phyloP scores from a whole-genome alignment of 148 eudicot genomes.

The Pharnaceum exiguum region DNA sequence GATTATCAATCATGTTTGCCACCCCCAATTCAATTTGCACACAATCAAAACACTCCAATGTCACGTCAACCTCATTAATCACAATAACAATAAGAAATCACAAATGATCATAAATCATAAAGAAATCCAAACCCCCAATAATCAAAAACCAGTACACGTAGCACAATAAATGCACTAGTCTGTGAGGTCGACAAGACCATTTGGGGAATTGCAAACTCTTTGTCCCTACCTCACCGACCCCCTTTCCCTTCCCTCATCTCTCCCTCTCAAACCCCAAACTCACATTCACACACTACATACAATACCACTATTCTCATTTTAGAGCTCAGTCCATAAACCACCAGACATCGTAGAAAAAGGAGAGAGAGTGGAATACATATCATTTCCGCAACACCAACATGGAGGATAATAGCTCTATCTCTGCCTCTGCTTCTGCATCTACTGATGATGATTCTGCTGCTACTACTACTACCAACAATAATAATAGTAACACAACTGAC shows the following conservation, averaged over 20 bases:
- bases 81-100: no score
- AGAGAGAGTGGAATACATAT: not conserved
- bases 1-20: no score
- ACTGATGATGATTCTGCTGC: not conserved
- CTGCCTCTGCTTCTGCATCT: conserved; percentile 16
- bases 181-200: no score
- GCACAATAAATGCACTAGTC: no score
- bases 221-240: conserved; percentile 18
- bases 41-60: no score
- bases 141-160: no score
- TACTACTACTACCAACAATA: conserved; percentile 3
- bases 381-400: conserved; percentile 8
- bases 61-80: no score
- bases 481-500: conserved; percentile 17
- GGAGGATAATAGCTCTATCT: conserved; percentile 40
- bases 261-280: not conserved
- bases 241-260: conserved; percentile 14
- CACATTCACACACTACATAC: not conserved
- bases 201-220: no score
- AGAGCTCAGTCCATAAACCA: not conserved
- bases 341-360: conserved; percentile 6
- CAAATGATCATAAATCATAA: no score
- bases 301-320: not conserved
- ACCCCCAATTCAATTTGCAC: no score
- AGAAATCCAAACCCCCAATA: no score